Evolutionary conservation across 306 rosid species (phyloP).

Genomic region (Gleditsia sinensis): DNA sequence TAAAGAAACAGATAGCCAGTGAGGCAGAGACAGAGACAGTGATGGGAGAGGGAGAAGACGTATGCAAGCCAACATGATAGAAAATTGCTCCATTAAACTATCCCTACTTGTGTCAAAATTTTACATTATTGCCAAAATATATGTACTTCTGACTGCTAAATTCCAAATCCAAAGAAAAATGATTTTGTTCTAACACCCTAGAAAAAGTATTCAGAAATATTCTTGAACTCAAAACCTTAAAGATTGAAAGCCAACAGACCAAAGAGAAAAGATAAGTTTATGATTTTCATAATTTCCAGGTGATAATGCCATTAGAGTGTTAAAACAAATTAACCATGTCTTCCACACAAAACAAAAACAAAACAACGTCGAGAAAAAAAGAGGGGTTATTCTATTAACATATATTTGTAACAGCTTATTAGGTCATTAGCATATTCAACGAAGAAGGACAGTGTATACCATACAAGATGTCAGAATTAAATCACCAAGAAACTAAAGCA

Average conservation of each 20-base stretch:
- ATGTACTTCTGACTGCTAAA: not conserved
- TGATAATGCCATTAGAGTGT: constrained; percentile 2
- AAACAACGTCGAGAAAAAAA: not conserved
- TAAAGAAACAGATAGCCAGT: constrained; percentile 31
- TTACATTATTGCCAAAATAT: not conserved
- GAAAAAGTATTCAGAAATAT: constrained; percentile 26
- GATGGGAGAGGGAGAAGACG: constrained; percentile 4
- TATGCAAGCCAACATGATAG: not conserved
- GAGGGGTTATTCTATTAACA: not conserved
- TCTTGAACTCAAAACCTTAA: not conserved
- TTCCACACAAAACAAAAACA: not conserved
- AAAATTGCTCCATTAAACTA: not conserved
- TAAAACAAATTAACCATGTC: constrained; percentile 10
- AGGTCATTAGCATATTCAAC: constrained; percentile 11
- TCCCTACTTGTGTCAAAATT: not conserved
- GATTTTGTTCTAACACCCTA: constrained; percentile 9
- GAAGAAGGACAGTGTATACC: constrained; percentile 16
- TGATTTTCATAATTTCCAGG: constrained; percentile 18
- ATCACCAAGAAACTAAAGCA: constrained; percentile 2
- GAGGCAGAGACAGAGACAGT: constrained; percentile 14
- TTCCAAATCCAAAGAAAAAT: constrained; percentile 11
- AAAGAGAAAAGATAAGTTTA: not conserved
- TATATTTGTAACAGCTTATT: not conserved
- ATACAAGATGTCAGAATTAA: constrained; percentile 16
- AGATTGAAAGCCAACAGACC: not conserved